A percentile compares a stretch with the other conserved stretches of the same genome.
These are phyloP conservation scores for Cryptococcus depauperatus DNA, from an alignment of 1,284 basidiomycete genomes.

Conservation along the genomic window DNA sequence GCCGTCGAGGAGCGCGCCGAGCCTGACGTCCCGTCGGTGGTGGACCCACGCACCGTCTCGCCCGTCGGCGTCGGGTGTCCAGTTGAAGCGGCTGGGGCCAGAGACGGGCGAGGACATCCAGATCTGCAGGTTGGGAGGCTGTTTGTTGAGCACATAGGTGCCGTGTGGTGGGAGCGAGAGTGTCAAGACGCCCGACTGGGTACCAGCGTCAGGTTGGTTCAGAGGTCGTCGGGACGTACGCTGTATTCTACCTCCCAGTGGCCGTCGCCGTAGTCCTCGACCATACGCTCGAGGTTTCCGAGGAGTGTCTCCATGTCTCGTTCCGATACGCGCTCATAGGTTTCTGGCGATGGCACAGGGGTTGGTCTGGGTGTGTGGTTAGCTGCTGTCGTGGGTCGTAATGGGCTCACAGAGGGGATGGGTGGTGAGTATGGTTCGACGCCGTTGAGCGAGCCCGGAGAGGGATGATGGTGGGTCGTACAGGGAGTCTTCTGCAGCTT, in stretches of 20 bases:
- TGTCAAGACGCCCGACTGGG: slow-evolving; percentile 80
- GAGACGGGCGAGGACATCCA: slow-evolving; percentile 91
- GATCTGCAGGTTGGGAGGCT: slow-evolving; percentile 97
- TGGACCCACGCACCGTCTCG: slow-evolving; percentile 59
- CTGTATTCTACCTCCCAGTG: slow-evolving; percentile 88
- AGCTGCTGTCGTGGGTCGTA: too few relatives aligned
- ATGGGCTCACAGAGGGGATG: too few relatives aligned
- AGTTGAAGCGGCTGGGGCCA: slow-evolving; percentile 82
- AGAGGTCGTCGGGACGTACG: slow-evolving; percentile 49
- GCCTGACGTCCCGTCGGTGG: slow-evolving; percentile 53
- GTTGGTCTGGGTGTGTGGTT: neutral
- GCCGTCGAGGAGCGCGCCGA: slow-evolving; percentile 59
- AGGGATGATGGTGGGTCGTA: too few relatives aligned
- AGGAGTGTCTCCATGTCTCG: slow-evolving; percentile 72
- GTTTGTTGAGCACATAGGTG: slow-evolving; percentile 99
- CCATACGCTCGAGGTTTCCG: slow-evolving; percentile 65
- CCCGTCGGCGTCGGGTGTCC: too few relatives aligned
- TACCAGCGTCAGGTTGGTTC: neutral
- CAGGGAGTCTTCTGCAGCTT: too few relatives aligned
- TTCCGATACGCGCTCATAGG: slow-evolving; percentile 74
- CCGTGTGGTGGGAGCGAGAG: slow-evolving; percentile 71
- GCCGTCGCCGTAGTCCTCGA: slow-evolving; percentile 54
- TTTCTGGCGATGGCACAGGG: slow-evolving; percentile 14
- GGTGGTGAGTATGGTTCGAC: too few relatives aligned
- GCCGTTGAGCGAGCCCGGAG: too few relatives aligned